Base-by-base conservation (phyloP, 1,284 basidiomycete genomes). In the Polyporus tsugae region DNA sequence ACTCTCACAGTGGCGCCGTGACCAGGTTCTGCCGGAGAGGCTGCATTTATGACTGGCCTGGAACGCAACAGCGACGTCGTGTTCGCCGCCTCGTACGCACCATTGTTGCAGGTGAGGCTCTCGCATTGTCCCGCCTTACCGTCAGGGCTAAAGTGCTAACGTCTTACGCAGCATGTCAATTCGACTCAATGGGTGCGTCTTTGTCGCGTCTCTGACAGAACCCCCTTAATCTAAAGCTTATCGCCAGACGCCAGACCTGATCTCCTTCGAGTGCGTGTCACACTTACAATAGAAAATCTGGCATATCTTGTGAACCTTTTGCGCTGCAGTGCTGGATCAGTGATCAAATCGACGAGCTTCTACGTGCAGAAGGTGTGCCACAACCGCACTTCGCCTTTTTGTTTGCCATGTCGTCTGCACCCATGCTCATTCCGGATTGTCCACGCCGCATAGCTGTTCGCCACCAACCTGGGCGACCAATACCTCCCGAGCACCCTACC, bases 21-120 rank as follows among this genome's bases (percentile, higher is more conserved):
- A 55, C 53, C 71, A 82, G 86, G 81, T 42, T 79, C 86, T 36
- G 73, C 82, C 10, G 83, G 80, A n/a, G 92, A 93, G 77, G 91
- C 89, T 2, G 88, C 88, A 0, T 93, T 89, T 77, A 92, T 92
- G 88, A 91, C 88, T 2, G 91, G 90, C 2, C 76, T 92, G 6
- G 91, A 94, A 77, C 82, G 82, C 49, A 84, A 88, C 71, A 80
- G 80, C 60, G 84, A 86, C 70, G 81, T 87, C 60, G 83, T 87
- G 9, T 92, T 92, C 71, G 89, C 89, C 9, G 86, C 91, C 0
- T 86, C 89, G 1, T 93, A 92, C 78, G 89, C 90, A 1, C 91
- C 90, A 5, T 79, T 92, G 6, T 78, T 91, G 35, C 83, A 86
- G 73, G 87, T 87, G 69, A 71, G 83, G 36, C 58, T 15, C 75